Evolutionary conservation across 495 filamentous ascomycete genomes (phyloP).

Genomic region (Aspergillus hancockii): DNA sequence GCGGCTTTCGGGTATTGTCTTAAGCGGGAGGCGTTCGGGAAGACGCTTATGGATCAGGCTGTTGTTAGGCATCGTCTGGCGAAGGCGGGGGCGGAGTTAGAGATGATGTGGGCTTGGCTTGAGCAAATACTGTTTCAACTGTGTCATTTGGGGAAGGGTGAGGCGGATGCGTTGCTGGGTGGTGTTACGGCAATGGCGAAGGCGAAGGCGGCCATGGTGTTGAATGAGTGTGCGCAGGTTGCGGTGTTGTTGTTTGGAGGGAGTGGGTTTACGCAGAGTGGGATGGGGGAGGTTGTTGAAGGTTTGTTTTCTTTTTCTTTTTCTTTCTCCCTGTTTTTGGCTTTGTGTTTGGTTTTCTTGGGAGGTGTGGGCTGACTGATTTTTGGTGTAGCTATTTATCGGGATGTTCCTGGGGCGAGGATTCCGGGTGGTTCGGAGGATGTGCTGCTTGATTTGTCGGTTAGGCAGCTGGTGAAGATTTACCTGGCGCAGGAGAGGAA

Average conservation of each 20-base stretch:
- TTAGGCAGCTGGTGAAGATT: slow-evolving; percentile 72
- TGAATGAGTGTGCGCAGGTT: slow-evolving; percentile 68
- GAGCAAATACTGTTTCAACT: slow-evolving; percentile 76
- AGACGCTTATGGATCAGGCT: slow-evolving; percentile 70
- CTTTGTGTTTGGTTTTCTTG: not conserved
- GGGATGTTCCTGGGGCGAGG: slow-evolving; percentile 62
- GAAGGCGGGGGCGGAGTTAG: slow-evolving; percentile 66
- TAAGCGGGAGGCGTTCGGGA: slow-evolving; percentile 75
- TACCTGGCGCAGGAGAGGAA: slow-evolving; percentile 64
- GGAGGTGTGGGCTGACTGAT: slow-evolving; percentile 5
- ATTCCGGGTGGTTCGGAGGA: slow-evolving; percentile 76
- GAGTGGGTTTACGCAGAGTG: slow-evolving; percentile 67
- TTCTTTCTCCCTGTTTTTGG: not conserved
- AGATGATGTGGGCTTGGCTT: slow-evolving; percentile 71
- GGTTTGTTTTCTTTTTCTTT: slow-evolving; percentile 37
- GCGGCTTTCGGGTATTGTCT: slow-evolving; percentile 68
- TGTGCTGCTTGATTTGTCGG: slow-evolving; percentile 69
- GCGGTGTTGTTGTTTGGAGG: slow-evolving; percentile 73
- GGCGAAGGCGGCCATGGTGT: slow-evolving; percentile 67
- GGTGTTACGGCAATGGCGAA: slow-evolving; percentile 71
- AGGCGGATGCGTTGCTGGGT: slow-evolving; percentile 64
- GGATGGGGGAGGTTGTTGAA: slow-evolving; percentile 71
- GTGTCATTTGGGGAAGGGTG: slow-evolving; percentile 59
- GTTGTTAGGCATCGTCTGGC: slow-evolving; percentile 73
- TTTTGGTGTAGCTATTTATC: slow-evolving; percentile 52